Evolutionary conservation across 345 rosid species (phyloP).

Genomic region (Eucalyptus fibrosa): DNA sequence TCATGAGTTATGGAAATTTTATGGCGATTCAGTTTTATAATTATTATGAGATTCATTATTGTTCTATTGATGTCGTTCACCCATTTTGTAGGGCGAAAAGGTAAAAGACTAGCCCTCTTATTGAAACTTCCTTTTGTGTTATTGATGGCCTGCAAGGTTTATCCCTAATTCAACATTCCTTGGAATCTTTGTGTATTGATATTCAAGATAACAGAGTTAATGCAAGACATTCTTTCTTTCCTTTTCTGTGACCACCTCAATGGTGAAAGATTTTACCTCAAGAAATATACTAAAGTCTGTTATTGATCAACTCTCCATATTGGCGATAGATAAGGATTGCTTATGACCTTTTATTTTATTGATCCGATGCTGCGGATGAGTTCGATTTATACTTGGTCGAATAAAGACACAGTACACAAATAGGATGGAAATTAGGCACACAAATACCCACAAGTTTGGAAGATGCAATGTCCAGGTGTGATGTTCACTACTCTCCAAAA

Average conservation of each 20-base stretch:
- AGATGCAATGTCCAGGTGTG: neutral
- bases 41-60: too few relatives aligned
- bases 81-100: too few relatives aligned
- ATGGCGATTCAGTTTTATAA: neutral
- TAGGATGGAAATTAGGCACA: neutral
- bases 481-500: neutral
- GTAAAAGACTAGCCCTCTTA: too few relatives aligned
- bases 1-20: neutral
- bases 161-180: neutral
- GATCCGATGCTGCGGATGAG: fast-evolving
- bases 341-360: neutral
- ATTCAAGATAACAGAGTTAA: neutral
- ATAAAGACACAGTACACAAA: fast-evolving
- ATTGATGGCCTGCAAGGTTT: neutral
- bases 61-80: too few relatives aligned
- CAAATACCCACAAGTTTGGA: neutral
- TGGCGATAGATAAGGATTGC: neutral
- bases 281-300: neutral
- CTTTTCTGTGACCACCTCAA: neutral
- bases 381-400: neutral
- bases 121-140: neutral
- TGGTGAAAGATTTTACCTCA: neutral
- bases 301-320: neutral
- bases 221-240: neutral
- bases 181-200: neutral